A percentile compares a stretch with the other conserved stretches of the same genome.
Evolutionary conservation across 192 early-diverging fungal genomes (phyloP).

Genomic region (Umbelopsis ramanniana): DNA sequence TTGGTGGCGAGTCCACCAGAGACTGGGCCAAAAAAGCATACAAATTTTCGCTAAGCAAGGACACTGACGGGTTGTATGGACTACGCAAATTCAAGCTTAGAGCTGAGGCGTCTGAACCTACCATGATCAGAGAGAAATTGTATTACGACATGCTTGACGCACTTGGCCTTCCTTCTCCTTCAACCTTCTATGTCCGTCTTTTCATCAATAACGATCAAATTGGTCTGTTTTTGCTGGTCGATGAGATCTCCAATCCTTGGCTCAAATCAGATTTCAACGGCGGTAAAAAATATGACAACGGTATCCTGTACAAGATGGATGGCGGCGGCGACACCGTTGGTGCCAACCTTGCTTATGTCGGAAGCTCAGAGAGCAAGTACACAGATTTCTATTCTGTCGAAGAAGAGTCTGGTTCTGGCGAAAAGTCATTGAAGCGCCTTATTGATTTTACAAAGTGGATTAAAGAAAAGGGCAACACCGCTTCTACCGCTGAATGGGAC

Average conservation of each 20-base stretch:
- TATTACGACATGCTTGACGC: slow-evolving; percentile 46
- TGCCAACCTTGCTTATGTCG: slow-evolving; percentile 23
- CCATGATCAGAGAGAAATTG: slow-evolving; percentile 42
- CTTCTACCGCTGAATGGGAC: slow-evolving; percentile 33
- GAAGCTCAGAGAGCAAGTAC: slow-evolving; percentile 16
- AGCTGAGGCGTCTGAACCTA: slow-evolving; percentile 39
- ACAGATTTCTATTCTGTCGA: slow-evolving; percentile 24
- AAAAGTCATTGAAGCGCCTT: slow-evolving; percentile 17
- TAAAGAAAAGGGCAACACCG: slow-evolving; percentile 2
- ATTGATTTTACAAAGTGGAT: slow-evolving; percentile 38
- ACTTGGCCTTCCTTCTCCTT: slow-evolving; percentile 38
- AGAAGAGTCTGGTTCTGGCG: slow-evolving; percentile 9
- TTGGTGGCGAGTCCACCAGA: slow-evolving; percentile 40
- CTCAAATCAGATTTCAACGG: slow-evolving; percentile 41
- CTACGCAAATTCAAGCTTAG: slow-evolving; percentile 41
- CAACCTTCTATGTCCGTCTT: slow-evolving; percentile 34
- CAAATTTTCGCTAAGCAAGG: slow-evolving; percentile 12
- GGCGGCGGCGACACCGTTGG: not conserved
- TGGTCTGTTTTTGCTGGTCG: slow-evolving; percentile 50
- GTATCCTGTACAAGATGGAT: slow-evolving; percentile 28
- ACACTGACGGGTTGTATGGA: slow-evolving; percentile 14
- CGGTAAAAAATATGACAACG: slow-evolving; percentile 28
- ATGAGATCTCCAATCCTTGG: slow-evolving; percentile 49
- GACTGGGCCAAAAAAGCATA: slow-evolving; percentile 46
- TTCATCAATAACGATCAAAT: slow-evolving; percentile 43